Base-by-base conservation (phyloP, 2,329 filamentous ascomycete species). In the Chaetoscypha palmicola region DNA sequence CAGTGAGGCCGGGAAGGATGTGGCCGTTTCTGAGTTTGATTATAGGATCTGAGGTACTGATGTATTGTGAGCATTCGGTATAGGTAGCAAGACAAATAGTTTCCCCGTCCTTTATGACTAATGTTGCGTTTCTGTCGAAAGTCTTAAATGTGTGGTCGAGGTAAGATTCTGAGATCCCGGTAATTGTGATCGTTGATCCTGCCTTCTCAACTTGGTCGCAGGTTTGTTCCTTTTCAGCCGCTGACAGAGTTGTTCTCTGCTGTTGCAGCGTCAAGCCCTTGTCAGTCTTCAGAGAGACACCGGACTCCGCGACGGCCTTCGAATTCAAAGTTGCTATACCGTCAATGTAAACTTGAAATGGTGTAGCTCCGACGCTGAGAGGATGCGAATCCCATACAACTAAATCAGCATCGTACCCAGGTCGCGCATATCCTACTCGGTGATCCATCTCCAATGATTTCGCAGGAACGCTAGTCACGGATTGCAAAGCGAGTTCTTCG, bases 381-480 rank as follows among this genome's bases (percentile, higher is more conserved):
- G 70, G 70, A 47, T 73, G 68, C 0, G 63, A 63, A 45, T 73
- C 66, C 70, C 70, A 73, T 3, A 73, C 60, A 3, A 71, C 71
- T 22, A 74, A 51, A 45, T 74, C 71, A 11, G 70, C 71, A 52
- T 74, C 71, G 45, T 70, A 73, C 3, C 70, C 69, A 3, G 65
- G 53, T 11, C 63, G 62, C 7, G 60, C 59, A 45, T 66, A 71
- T 2, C 71, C 71, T 2, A 73, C 62, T 1, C 70, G 64, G 45
- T 69, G 58, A 34, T 64, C 64, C 20, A 69, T 59, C 24, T 68
- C 64, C 1, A 72, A 54, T 2, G 68, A 65, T 9, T 59, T 62
- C 3, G 70, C 70, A 3, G 70, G 70, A 1, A 70, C 59, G 3
- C 67, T 70, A 0, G 68, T 72, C 4, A 73, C 64, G 3, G 68